Percentiles rank a stretch among this genome's conserved stretches.
phyloP scores from a whole-genome alignment of 2,329 filamentous ascomycete species.

The Paecilomyces variotii region DNA sequence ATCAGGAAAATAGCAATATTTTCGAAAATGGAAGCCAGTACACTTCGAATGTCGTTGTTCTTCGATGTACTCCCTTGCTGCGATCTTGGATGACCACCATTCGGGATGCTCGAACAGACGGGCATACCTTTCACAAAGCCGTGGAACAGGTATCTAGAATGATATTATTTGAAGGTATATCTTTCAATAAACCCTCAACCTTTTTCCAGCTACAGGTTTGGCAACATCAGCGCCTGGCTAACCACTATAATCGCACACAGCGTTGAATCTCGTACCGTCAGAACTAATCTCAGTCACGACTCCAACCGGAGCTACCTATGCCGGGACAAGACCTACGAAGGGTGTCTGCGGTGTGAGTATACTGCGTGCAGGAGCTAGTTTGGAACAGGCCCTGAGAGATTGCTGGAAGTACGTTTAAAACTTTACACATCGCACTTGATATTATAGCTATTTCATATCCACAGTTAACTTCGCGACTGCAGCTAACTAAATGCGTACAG shows the following conservation, averaged over 20 bases:
- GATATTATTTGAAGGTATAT: not conserved
- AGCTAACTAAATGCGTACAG: slow-evolving; percentile 3
- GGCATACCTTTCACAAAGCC: not conserved
- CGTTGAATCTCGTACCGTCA: slow-evolving; percentile 10
- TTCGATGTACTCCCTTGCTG: not conserved
- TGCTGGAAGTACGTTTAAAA: slow-evolving; percentile 15
- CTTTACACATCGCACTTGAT: not conserved
- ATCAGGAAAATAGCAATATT: not conserved
- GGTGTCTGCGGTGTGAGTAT: slow-evolving; percentile 25
- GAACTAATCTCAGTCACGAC: slow-evolving; percentile 6
- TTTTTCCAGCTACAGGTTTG: no score
- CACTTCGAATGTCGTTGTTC: not conserved
- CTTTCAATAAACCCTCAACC: no score
- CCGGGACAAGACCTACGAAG: slow-evolving; percentile 6
- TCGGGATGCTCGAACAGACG: not conserved
- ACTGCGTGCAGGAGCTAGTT: slow-evolving; percentile 23
- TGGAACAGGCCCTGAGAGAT: slow-evolving; percentile 21
- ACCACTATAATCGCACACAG: slow-evolving; percentile 1
- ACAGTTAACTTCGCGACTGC: not conserved
- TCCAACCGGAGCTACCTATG: slow-evolving; percentile 8
- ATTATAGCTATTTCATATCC: not conserved
- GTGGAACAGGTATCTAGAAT: not conserved
- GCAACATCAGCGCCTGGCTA: not conserved
- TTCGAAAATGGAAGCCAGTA: not conserved
- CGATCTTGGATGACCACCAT: not conserved